A percentile compares a stretch with the other conserved stretches of the same genome.
phyloP scores from a whole-genome alignment of 306 rosid genomes.

The Alnus rubra region DNA sequence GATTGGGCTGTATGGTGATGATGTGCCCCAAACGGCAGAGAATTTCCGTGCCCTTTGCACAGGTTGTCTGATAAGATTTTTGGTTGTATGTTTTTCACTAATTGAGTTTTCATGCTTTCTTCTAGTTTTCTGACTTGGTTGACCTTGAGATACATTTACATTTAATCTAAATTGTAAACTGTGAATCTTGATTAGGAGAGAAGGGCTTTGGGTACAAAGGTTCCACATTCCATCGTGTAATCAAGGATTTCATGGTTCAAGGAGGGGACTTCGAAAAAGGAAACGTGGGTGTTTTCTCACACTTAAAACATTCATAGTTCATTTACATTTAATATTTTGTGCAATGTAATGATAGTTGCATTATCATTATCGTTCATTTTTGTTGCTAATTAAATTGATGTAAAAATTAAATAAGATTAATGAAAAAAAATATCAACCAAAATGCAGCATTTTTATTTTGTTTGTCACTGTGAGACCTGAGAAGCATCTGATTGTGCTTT shows the following conservation, averaged over 20 bases:
- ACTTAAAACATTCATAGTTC: neutral
- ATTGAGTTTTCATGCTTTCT: conserved; percentile 8
- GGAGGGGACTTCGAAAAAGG: conserved; percentile 96
- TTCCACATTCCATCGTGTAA: conserved; percentile 82
- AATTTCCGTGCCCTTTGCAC: conserved; percentile 97
- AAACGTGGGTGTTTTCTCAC: conserved; percentile 56
- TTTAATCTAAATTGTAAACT: neutral
- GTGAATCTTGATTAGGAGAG: conserved; percentile 56
- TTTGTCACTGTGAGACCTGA: neutral
- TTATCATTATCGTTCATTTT: neutral
- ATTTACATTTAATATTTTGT: neutral
- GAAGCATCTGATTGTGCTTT: neutral
- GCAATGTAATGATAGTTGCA: neutral
- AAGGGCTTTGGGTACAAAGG: conserved; percentile 93
- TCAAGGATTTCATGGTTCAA: conserved; percentile 98
- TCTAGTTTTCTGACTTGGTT: neutral
- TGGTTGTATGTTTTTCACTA: neutral
- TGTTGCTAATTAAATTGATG: neutral
- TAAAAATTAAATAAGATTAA: neutral
- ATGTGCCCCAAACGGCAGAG: conserved; percentile 90
- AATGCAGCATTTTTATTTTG: neutral
- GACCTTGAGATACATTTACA: neutral
- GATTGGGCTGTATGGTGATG: conserved; percentile 93
- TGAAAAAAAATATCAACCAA: neutral
- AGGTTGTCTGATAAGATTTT: conserved; percentile 36